Conservation (phyloP, 495 filamentous ascomycete species). For the Darksidea phi region DNA sequence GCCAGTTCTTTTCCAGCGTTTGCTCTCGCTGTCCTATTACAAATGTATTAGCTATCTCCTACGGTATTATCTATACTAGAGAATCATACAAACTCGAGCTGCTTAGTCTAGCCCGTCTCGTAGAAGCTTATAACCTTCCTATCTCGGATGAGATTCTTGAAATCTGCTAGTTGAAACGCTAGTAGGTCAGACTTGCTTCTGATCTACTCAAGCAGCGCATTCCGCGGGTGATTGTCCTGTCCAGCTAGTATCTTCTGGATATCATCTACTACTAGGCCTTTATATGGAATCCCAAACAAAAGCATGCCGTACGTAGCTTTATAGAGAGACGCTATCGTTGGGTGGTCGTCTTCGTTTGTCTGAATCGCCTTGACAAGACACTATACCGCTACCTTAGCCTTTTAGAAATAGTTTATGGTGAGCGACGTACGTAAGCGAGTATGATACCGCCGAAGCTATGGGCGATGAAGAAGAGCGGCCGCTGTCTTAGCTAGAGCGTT, state of each 20-base stretch:
- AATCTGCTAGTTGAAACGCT: neutral
- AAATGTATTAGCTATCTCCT: neutral
- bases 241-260: neutral
- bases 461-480: too few species aligned
- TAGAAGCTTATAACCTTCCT: neutral
- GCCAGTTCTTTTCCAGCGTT: neutral
- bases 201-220: too few species aligned
- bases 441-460: too few species aligned
- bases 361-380: neutral
- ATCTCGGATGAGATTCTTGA: neutral
- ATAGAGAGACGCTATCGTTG: neutral
- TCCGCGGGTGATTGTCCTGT: too few species aligned
- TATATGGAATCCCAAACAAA: neutral
- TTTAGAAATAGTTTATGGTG: too few species aligned
- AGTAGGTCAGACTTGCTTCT: neutral
- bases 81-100: neutral
- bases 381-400: too few species aligned
- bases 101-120: neutral
- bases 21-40: neutral
- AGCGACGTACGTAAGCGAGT: too few species aligned
- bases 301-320: neutral
- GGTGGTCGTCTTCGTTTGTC: neutral
- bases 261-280: neutral
- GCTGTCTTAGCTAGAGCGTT: too few species aligned
- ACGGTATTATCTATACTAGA: too few species aligned